Base-by-base conservation (phyloP, 345 rosid genomes). In the Eucalyptus curtisii region DNA sequence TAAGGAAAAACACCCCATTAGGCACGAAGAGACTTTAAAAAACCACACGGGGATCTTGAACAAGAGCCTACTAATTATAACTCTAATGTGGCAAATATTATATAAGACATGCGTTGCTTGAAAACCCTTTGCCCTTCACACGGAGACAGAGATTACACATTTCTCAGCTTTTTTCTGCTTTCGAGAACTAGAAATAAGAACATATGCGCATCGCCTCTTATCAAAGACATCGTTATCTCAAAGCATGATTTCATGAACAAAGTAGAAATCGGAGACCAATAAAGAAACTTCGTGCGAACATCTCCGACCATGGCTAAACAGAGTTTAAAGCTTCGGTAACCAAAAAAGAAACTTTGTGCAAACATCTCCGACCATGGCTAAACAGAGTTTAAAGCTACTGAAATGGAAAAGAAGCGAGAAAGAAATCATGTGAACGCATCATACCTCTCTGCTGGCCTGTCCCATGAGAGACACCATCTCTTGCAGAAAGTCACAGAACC, bases 391-490 rank as follows among this genome's bases (percentile, higher is more conserved):
- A 37, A 76, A 0, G 30, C 84, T 40, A 76, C 82, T 20, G 27
- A 0, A 37, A 40, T 10, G 1, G 84, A 66, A 80, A n/a, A 33
- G 55, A 37, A 31, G 30, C 11, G 49, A 49, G 57, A 31, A 37
- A 68, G 49, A 31, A 22, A 14, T 48, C 4, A 85, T 8, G 47
- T 24, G 30, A 49, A 5, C 61, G 5, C 30, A 33, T 52, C 76
- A 25, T 90, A 93, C 96, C 94, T 94, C 91, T 87, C 81, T 87
- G 61, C 89, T 91, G 13, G 90, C 87, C 85, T 94, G 91, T 17
- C 94, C 92, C 93, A 94, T 91, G 47, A 94, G 92, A 89, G 91
- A 90, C 44, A 88, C 10, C 92, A 95, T 90, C 91, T 95, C 97
- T 68, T 88, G 92, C 16, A 91, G 88, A 91, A 95, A 95, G 87